phyloP scores from a whole-genome alignment of 495 filamentous ascomycete genomes.

The Lasiosphaeriaceae sp. region DNA sequence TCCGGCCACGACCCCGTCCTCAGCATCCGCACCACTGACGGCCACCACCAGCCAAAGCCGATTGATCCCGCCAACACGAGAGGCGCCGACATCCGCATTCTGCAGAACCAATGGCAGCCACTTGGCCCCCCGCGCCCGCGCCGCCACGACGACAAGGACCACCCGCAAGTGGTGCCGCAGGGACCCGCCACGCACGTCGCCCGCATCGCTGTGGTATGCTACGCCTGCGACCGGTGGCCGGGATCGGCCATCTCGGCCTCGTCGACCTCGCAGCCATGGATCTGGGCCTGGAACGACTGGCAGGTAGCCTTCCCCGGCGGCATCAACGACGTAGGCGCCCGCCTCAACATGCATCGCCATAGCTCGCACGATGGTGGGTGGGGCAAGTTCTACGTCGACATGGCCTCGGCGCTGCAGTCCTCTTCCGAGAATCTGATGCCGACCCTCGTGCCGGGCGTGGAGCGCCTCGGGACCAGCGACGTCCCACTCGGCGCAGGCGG shows the following conservation, averaged over 20 bases:
- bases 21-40: slow-evolving; percentile 25
- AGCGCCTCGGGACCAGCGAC: slow-evolving; percentile 9
- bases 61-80: slow-evolving; percentile 2
- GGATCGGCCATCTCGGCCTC: slow-evolving; percentile 10
- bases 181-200: slow-evolving; percentile 10
- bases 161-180: not conserved
- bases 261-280: slow-evolving; percentile 23
- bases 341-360: slow-evolving; percentile 24
- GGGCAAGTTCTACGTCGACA: slow-evolving; percentile 23
- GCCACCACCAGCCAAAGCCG: slow-evolving; percentile 20
- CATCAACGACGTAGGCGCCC: slow-evolving; percentile 7
- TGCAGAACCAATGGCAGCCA: slow-evolving; percentile 4
- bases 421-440: not conserved
- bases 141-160: slow-evolving; percentile 9
- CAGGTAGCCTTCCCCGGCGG: slow-evolving; percentile 9
- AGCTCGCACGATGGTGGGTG: slow-evolving; percentile 13
- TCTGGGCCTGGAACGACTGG: slow-evolving; percentile 30
- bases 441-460: not conserved
- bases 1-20: slow-evolving; percentile 15
- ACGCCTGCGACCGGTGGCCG: slow-evolving; percentile 17
- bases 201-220: slow-evolving; percentile 17
- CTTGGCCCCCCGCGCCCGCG: not conserved
- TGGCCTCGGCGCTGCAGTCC: slow-evolving; percentile 1
- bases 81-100: slow-evolving; percentile 1
- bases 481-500: slow-evolving; percentile 8